Conservation (phyloP, 208 protist species). For the Trypanosoma grayi region DNA sequence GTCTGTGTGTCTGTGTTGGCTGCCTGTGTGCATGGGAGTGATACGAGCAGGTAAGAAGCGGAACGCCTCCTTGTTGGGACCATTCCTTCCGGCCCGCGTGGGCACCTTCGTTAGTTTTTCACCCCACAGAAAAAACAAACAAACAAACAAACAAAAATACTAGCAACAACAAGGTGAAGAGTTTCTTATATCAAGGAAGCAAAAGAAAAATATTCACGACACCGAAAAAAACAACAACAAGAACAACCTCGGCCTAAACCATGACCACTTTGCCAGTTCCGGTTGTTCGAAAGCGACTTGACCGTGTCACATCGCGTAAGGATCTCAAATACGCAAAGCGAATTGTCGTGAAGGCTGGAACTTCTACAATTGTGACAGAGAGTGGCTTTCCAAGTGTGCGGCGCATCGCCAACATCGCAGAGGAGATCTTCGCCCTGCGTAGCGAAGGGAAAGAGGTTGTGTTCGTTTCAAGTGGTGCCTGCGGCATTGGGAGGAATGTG, state of each 20-base stretch:
- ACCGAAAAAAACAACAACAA: not conserved
- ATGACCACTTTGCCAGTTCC: slow-evolving; percentile 11
- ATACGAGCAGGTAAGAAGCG: not conserved
- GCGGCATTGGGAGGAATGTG: slow-evolving; percentile 57
- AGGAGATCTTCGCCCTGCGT: slow-evolving; percentile 47
- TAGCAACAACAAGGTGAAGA: not conserved
- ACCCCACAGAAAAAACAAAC: not conserved
- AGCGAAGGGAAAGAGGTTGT: slow-evolving; percentile 59
- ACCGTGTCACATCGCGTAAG: slow-evolving; percentile 9
- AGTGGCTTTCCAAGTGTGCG: slow-evolving; percentile 37
- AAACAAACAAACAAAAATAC: slow-evolving; percentile 9
- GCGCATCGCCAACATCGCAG: slow-evolving; percentile 55
- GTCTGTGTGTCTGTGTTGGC: not conserved
- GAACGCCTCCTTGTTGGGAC: not conserved
- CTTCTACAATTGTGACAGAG: slow-evolving; percentile 52
- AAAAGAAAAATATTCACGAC: not conserved
- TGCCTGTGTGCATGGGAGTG: not conserved
- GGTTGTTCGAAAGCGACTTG: slow-evolving; percentile 10
- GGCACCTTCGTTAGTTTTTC: too few species aligned
- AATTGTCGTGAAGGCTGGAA: slow-evolving; percentile 75
- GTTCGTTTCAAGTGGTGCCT: slow-evolving; percentile 71
- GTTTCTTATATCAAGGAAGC: too few species aligned
- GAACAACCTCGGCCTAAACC: not conserved
- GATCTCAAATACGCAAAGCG: slow-evolving; percentile 37
- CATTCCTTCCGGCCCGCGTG: too few species aligned